phyloP scores from a whole-genome alignment of 2,329 filamentous ascomycete species.

The Xylariaceae sp. region DNA sequence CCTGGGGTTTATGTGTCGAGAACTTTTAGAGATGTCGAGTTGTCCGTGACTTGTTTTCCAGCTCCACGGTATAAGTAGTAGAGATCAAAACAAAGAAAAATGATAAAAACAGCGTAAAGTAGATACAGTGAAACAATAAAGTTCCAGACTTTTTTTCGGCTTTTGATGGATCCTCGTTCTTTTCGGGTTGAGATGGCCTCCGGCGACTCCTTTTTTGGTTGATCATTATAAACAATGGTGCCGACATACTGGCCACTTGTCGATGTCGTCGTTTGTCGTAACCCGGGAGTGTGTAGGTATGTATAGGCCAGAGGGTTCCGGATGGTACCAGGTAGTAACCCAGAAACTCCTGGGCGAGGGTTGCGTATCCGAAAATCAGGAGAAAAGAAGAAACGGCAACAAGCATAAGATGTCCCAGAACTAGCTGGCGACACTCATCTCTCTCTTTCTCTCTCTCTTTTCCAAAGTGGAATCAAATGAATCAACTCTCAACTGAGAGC shows the following conservation, averaged over 20 bases:
- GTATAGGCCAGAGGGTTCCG: not conserved
- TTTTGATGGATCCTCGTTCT: constrained; percentile 16
- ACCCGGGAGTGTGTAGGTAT: not conserved
- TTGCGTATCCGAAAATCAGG: not conserved
- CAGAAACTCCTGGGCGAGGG: not conserved
- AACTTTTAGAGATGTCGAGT: not conserved
- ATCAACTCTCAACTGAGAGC: constrained; percentile 22
- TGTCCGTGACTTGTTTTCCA: constrained; percentile 10
- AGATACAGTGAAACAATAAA: constrained; percentile 27
- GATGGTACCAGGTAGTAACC: not conserved
- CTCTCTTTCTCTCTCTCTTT: not conserved
- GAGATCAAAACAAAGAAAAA: constrained; percentile 23
- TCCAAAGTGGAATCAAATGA: not conserved
- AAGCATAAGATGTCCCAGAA: constrained; percentile 2
- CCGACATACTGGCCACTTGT: constrained; percentile 14
- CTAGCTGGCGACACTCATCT: constrained; percentile 11
- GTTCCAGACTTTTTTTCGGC: constrained; percentile 22
- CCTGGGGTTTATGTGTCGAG: not conserved
- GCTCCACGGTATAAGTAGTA: constrained; percentile 29
- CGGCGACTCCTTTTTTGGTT: not conserved
- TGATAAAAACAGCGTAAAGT: constrained; percentile 11
- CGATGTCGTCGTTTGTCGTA: constrained; percentile 1
- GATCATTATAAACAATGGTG: constrained; percentile 21
- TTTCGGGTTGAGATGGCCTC: not conserved
- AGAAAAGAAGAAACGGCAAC: not conserved